phyloP scores from a whole-genome alignment of 2,329 filamentous ascomycete genomes.

The Davidsoniella virescens region DNA sequence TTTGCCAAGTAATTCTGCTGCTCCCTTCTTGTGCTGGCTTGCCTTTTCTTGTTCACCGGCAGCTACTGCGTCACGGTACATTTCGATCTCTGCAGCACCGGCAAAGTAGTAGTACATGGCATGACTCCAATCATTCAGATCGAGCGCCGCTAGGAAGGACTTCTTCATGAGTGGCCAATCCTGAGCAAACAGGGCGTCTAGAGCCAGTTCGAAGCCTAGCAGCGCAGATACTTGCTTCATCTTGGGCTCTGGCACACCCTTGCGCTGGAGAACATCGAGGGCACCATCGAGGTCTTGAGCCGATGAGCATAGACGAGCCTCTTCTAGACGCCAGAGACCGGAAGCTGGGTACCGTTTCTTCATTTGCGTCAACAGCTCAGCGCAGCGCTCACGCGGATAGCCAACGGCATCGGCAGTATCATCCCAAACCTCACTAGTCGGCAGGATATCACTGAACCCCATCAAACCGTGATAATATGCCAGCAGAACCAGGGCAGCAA shows the following conservation, averaged over 20 bases:
- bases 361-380: conserved; percentile 55
- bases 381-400: conserved; percentile 55
- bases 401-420: conserved; percentile 44
- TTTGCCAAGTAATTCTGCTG: conserved; percentile 54
- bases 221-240: conserved; percentile 83
- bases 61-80: conserved; percentile 49
- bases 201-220: conserved; percentile 66
- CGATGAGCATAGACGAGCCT: conserved; percentile 59
- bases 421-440: conserved; percentile 34
- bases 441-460: conserved; percentile 75
- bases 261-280: conserved; percentile 40
- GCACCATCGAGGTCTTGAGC: conserved; percentile 51
- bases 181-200: conserved; percentile 66
- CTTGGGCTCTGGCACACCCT: conserved; percentile 42
- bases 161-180: conserved; percentile 58
- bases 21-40: conserved; percentile 40
- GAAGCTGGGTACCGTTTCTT: conserved; percentile 63
- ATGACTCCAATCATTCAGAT: conserved; percentile 82
- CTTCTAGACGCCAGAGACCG: conserved; percentile 74
- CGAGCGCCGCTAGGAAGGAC: conserved; percentile 57
- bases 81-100: conserved; percentile 59
- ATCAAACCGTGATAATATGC: conserved; percentile 80
- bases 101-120: conserved; percentile 81
- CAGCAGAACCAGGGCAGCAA: conserved; percentile 66
- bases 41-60: conserved; percentile 27